Evolutionary conservation across 2,329 filamentous ascomycete genomes (phyloP).

Genomic region (Trichophyton schoenleinii): DNA sequence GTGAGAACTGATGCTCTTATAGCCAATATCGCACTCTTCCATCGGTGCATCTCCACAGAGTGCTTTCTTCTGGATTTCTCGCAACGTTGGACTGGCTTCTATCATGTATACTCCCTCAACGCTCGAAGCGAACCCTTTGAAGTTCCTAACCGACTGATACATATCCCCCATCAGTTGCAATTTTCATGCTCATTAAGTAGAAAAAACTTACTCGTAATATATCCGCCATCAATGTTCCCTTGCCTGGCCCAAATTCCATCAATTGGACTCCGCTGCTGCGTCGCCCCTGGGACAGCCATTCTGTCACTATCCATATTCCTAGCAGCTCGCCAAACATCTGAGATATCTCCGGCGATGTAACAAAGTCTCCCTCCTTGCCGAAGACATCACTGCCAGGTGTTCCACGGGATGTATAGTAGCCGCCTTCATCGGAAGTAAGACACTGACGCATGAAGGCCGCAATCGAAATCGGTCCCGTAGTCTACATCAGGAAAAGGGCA

Average conservation of each 20-base stretch:
- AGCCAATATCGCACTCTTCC: constrained; percentile 59
- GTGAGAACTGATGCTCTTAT: constrained; percentile 64
- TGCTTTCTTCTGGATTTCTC: constrained; percentile 63
- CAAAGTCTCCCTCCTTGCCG: constrained; percentile 84
- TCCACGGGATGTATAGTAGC: constrained; percentile 78
- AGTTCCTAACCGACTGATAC: constrained; percentile 64
- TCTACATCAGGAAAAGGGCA: constrained; percentile 32
- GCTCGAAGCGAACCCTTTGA: constrained; percentile 61
- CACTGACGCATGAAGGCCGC: constrained; percentile 98
- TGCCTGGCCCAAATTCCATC: constrained; percentile 86
- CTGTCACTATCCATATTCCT: constrained; percentile 86
- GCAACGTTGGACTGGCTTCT: constrained; percentile 73
- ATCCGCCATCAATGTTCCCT: constrained; percentile 95
- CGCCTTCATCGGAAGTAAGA: constrained; percentile 75
- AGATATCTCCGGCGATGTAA: constrained; percentile 94
- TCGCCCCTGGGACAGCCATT: constrained; percentile 87
- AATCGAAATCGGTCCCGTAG: constrained; percentile 80
- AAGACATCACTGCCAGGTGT: constrained; percentile 62
- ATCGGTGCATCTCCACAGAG: constrained; percentile 62
- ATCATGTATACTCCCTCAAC: constrained; percentile 87
- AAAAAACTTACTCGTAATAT: constrained; percentile 59
- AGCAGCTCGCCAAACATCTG: constrained; percentile 93
- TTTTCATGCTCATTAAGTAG: neutral
- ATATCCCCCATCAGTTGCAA: constrained; percentile 5
- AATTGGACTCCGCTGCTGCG: constrained; percentile 65